Evolutionary conservation across 768 basidiomycete genomes (phyloP).

Genomic region (Coprinellus aureogranulatus): DNA sequence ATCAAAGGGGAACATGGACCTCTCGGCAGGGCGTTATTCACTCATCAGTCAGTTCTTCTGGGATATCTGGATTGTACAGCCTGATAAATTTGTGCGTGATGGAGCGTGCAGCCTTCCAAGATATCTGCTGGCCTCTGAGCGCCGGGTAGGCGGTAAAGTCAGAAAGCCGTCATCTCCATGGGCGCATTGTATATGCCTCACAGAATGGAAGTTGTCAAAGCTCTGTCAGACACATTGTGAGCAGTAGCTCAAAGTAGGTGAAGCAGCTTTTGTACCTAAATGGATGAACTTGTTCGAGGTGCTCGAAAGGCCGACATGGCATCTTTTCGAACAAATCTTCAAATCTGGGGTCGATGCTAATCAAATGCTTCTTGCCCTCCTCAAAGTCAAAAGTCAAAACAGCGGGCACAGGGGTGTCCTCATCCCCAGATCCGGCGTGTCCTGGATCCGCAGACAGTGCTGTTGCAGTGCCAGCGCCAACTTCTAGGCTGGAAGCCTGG

Average conservation of each 20-base stretch:
- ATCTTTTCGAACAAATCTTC: constrained; percentile 60
- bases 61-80: constrained; percentile 69
- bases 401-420: constrained; percentile 56
- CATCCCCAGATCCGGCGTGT: too few species aligned
- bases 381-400: constrained; percentile 74
- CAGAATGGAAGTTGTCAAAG: constrained; percentile 71
- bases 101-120: constrained; percentile 81
- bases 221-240: constrained; percentile 40
- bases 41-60: constrained; percentile 61
- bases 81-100: constrained; percentile 79
- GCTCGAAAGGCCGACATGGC: constrained; percentile 74
- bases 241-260: not conserved
- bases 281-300: constrained; percentile 74
- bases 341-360: constrained; percentile 67
- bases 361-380: constrained; percentile 71
- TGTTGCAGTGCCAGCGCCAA: too few species aligned
- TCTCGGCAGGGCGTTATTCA: constrained; percentile 10
- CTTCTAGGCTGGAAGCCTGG: too few species aligned
- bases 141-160: not conserved
- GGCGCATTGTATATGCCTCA: constrained; percentile 31
- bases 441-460: too few species aligned
- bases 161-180: not conserved
- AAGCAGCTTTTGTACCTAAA: constrained; percentile 55
- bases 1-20: constrained; percentile 6
- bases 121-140: constrained; percentile 73